These are phyloP conservation scores for Cadophora luteo-olivacea DNA, from an alignment of 2,329 filamentous ascomycete genomes.

Conservation along the genomic window DNA sequence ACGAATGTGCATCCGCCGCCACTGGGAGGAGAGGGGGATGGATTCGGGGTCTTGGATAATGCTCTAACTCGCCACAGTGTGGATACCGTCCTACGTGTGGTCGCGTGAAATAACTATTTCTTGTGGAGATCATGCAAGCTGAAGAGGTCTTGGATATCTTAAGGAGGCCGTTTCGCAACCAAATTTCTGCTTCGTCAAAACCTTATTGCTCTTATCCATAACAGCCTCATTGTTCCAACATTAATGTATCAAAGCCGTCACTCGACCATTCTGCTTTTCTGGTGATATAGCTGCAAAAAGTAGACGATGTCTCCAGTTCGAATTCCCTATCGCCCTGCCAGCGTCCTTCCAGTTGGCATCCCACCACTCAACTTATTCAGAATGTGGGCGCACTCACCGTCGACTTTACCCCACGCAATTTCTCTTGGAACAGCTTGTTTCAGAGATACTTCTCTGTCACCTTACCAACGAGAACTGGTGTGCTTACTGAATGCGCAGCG, in stretches of 20 bases:
- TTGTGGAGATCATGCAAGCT: constrained; percentile 19
- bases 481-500: constrained; percentile 34
- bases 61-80: constrained; percentile 20
- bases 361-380: constrained; percentile 37
- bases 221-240: background rate
- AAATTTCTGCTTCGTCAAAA: background rate
- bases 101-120: background rate
- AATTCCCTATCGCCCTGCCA: constrained; percentile 35
- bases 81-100: constrained; percentile 14
- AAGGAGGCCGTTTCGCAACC: constrained; percentile 15
- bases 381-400: constrained; percentile 36
- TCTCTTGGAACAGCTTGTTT: constrained; percentile 38
- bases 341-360: constrained; percentile 32
- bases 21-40: constrained; percentile 12
- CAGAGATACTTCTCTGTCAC: constrained; percentile 35
- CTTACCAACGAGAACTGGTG: constrained; percentile 35
- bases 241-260: background rate
- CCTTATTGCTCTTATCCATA: background rate
- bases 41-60: constrained; percentile 6
- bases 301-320: constrained; percentile 29
- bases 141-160: constrained; percentile 10
- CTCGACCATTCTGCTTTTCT: background rate
- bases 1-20: constrained; percentile 11
- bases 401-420: constrained; percentile 37
- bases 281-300: constrained; percentile 12